These are phyloP conservation scores for Pseudogymnoascus sp. DNA, from an alignment of 2,329 filamentous ascomycete species.

Conservation along the genomic window DNA sequence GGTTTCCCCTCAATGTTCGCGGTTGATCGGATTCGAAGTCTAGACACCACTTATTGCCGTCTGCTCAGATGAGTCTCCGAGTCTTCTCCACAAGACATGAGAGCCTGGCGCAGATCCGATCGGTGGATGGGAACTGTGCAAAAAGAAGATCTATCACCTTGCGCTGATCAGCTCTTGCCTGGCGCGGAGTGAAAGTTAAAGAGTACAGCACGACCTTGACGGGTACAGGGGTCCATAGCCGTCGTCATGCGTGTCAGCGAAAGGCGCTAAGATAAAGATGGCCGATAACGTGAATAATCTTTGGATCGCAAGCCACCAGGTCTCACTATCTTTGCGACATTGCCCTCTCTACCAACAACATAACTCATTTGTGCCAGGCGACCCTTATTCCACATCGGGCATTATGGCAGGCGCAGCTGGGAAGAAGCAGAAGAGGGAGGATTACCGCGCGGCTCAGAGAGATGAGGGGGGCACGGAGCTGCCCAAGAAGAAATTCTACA, in stretches of 20 bases:
- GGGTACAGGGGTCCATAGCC: conserved; percentile 5
- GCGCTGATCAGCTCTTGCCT: conserved; percentile 2
- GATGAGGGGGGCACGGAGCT: conserved; percentile 42
- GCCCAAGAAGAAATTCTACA: conserved; percentile 92
- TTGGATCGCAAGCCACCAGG: conserved; percentile 3
- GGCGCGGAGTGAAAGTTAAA: not conserved
- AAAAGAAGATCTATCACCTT: not conserved
- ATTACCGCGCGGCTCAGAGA: conserved; percentile 49
- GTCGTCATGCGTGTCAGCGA: conserved; percentile 5
- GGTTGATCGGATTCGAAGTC: not conserved
- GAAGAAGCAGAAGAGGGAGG: conserved; percentile 58
- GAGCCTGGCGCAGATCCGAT: not conserved
- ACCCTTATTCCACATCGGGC: not conserved
- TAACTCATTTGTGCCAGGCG: not conserved
- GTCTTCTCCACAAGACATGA: not conserved
- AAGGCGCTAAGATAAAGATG: conserved; percentile 6
- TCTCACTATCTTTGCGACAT: conserved; percentile 1
- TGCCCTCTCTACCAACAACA: not conserved
- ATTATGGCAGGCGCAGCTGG: conserved; percentile 38
- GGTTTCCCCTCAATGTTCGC: not conserved
- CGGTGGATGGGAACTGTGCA: not conserved
- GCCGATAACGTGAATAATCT: conserved; percentile 5
- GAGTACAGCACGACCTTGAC: conserved; percentile 4
- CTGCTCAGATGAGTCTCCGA: not conserved
- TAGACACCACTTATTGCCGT: not conserved